Conservation (phyloP, 1,284 basidiomycete species). For the Austropuccinia psidii region DNA sequence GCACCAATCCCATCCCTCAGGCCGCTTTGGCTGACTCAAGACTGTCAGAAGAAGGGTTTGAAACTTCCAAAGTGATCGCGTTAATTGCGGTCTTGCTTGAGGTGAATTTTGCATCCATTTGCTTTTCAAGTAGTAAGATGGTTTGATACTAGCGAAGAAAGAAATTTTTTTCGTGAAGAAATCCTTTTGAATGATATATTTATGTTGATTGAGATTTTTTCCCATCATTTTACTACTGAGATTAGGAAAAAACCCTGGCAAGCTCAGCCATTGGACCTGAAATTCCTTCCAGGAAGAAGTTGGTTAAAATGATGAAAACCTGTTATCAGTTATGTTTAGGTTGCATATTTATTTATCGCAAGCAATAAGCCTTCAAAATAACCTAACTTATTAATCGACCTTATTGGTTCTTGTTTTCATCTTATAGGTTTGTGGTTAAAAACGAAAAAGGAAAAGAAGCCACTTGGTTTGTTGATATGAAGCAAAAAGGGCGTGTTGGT, state of each 20-base stretch:
- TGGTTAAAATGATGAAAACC: slow-evolving; percentile 28
- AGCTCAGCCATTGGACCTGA: not conserved
- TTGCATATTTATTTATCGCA: not conserved
- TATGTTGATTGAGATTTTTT: not conserved
- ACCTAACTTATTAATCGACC: not conserved
- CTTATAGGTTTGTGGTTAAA: slow-evolving; percentile 30
- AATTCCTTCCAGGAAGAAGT: slow-evolving; percentile 26
- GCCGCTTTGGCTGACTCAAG: slow-evolving; percentile 7
- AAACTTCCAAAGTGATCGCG: slow-evolving; percentile 33
- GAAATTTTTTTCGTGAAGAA: too few species aligned
- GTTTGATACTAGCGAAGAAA: too few species aligned
- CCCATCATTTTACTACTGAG: too few species aligned
- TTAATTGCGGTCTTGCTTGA: slow-evolving; percentile 22
- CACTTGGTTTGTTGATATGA: slow-evolving; percentile 35
- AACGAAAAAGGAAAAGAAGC: slow-evolving; percentile 28
- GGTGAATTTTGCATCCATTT: not conserved
- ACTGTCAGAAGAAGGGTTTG: slow-evolving; percentile 20
- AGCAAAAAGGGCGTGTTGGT: slow-evolving; percentile 29
- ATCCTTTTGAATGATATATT: not conserved
- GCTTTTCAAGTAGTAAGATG: too few species aligned
- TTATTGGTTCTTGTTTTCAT: not conserved
- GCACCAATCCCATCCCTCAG: not conserved
- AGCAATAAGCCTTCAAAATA: not conserved
- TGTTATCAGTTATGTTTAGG: slow-evolving; percentile 28
- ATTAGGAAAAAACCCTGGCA: too few species aligned